Evolutionary conservation across 192 early-diverging fungal genomes (phyloP).

Genomic region (Backusella morwellensis): DNA sequence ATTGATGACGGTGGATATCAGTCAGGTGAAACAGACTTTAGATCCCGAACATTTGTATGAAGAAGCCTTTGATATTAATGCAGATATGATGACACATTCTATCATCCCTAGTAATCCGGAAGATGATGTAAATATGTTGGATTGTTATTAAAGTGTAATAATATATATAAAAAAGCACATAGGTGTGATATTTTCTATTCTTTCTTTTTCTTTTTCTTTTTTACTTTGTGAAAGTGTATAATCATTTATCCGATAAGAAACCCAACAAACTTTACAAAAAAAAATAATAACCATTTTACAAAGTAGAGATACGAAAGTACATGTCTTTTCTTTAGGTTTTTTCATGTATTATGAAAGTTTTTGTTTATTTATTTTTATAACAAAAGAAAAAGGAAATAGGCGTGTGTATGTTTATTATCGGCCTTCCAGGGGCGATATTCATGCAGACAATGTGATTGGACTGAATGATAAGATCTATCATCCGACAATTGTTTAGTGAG

Average conservation of each 20-base stretch:
- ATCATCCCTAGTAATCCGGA: slow-evolving; percentile 26
- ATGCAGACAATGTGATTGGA: slow-evolving; percentile 9
- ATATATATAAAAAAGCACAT: not conserved
- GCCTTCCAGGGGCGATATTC: not conserved
- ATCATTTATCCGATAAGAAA: not conserved
- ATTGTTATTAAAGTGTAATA: slow-evolving; percentile 22
- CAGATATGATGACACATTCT: slow-evolving; percentile 36
- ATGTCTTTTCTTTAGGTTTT: no score
- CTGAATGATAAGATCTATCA: not conserved
- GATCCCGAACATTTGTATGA: slow-evolving; percentile 52
- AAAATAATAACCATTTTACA: not conserved
- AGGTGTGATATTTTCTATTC: not conserved
- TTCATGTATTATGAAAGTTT: not conserved
- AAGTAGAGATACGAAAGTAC: no score
- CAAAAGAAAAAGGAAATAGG: not conserved
- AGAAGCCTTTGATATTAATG: slow-evolving; percentile 51
- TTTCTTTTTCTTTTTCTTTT: not conserved
- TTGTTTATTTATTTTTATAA: not conserved
- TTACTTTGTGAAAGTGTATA: not conserved
- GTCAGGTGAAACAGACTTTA: slow-evolving; percentile 39
- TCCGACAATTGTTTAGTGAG: not conserved
- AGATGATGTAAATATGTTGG: slow-evolving; percentile 25
- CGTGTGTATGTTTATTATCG: not conserved
- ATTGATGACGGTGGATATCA: slow-evolving; percentile 38
- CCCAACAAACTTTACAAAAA: not conserved